Percentiles rank a stretch among this genome's conserved stretches.
phyloP scores from a whole-genome alignment of 2,329 filamentous ascomycete species.

The Arthrobotrys conoides region DNA sequence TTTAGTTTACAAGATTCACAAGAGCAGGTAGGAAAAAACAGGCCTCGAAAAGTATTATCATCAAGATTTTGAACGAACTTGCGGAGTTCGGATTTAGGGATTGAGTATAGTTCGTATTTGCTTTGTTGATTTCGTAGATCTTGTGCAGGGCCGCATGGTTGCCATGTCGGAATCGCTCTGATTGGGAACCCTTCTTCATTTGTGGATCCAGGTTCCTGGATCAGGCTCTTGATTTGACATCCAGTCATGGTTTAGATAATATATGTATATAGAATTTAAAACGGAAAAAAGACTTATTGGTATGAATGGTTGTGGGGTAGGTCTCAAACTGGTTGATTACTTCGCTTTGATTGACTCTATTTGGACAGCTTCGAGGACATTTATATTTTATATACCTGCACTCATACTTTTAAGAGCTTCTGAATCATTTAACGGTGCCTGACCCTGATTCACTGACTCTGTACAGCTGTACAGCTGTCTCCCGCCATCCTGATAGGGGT shows the following conservation, averaged over 20 bases:
- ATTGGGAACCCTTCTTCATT: neutral
- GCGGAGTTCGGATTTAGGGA: neutral
- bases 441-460: too few species aligned
- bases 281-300: neutral
- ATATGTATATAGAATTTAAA: neutral
- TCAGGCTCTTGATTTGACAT: neutral
- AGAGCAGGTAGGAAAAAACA: conserved; percentile 7
- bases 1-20: neutral
- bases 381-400: neutral
- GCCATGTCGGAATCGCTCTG: neutral
- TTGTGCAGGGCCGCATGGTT: neutral
- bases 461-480: neutral
- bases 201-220: neutral
- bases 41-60: neutral
- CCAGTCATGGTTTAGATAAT: neutral
- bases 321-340: neutral
- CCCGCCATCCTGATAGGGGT: neutral
- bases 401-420: neutral
- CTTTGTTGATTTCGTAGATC: neutral
- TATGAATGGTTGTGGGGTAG: neutral
- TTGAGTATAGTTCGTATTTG: neutral
- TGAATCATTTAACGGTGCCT: neutral
- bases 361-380: neutral
- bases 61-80: neutral
- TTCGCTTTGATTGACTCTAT: neutral